These are phyloP conservation scores for Paracoccidioides lutzii DNA, from an alignment of 2,329 filamentous ascomycete genomes.

Conservation along the genomic window DNA sequence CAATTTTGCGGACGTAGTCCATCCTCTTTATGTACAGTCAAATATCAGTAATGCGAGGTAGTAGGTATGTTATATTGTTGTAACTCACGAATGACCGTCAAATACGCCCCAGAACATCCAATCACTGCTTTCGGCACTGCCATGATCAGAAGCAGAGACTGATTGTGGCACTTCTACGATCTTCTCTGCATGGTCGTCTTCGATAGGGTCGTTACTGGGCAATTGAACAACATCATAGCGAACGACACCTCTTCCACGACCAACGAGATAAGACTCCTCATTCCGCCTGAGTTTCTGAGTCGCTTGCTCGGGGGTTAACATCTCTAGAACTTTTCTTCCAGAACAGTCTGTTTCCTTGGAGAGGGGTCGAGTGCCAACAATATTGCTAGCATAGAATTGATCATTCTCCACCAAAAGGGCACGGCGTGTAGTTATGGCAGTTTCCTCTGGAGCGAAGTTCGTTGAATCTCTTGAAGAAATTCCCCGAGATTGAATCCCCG, in stretches of 20 bases:
- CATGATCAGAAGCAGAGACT: slow-evolving; percentile 42
- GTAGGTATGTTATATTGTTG: background rate
- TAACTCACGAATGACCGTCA: slow-evolving; percentile 77
- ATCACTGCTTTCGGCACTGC: slow-evolving; percentile 50
- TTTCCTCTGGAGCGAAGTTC: slow-evolving; percentile 23
- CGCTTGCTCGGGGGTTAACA: slow-evolving; percentile 90
- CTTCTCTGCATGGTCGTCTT: slow-evolving; percentile 96
- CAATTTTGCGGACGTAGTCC: slow-evolving; percentile 94
- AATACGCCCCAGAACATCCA: slow-evolving; percentile 99
- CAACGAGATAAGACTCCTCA: slow-evolving; percentile 84
- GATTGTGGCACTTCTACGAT: slow-evolving; percentile 75
- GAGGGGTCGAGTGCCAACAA: slow-evolving; percentile 73
- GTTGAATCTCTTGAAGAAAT: slow-evolving; percentile 16
- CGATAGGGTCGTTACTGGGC: slow-evolving; percentile 92
- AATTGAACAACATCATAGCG: slow-evolving; percentile 92
- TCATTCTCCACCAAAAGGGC: slow-evolving; percentile 83
- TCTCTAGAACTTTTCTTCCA: slow-evolving; percentile 78
- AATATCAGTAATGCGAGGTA: slow-evolving; percentile 9
- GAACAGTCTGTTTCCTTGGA: slow-evolving; percentile 78
- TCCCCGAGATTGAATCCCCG: slow-evolving; percentile 14
- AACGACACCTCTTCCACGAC: slow-evolving; percentile 78
- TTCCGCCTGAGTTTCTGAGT: slow-evolving; percentile 77
- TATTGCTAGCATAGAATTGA: slow-evolving; percentile 75
- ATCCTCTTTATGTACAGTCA: slow-evolving; percentile 49
- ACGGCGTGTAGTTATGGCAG: slow-evolving; percentile 38